Conservation (phyloP, 164 flowering plant species). For the Magnolia changhungtana region DNA sequence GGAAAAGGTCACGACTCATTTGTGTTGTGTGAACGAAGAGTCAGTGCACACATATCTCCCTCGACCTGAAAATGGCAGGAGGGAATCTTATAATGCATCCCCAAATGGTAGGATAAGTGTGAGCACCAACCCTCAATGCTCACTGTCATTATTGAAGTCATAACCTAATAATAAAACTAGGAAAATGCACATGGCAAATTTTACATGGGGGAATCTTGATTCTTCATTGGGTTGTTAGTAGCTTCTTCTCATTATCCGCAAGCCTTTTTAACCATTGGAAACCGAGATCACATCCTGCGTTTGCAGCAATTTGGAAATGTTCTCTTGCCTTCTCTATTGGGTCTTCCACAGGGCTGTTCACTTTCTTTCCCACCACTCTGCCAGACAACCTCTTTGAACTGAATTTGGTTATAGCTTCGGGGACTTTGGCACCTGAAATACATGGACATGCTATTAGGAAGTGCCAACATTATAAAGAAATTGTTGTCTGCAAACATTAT, state of each 20-base stretch:
- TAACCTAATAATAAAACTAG: too few species aligned
- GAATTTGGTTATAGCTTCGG: conserved; percentile 59
- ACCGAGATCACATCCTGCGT: conserved; percentile 82
- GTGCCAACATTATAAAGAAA: neutral
- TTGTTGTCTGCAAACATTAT: neutral
- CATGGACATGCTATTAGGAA: neutral
- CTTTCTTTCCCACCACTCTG: conserved; percentile 23
- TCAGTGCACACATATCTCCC: too few species aligned
- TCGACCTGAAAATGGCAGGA: too few species aligned
- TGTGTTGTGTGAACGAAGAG: too few species aligned
- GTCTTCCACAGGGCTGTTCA: conserved; percentile 19
- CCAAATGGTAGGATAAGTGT: too few species aligned
- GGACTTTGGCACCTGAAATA: conserved; percentile 59
- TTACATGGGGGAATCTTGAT: neutral
- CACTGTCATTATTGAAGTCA: too few species aligned
- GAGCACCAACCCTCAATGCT: too few species aligned
- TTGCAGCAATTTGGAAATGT: conserved; percentile 73
- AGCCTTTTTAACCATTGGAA: conserved; percentile 72
- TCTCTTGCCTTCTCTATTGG: conserved; percentile 59
- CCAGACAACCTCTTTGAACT: conserved; percentile 28
- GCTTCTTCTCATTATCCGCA: conserved; percentile 63
- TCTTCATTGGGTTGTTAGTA: conserved; percentile 2
- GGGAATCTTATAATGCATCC: too few species aligned
- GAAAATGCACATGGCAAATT: too few species aligned
- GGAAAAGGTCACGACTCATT: too few species aligned